phyloP scores from a whole-genome alignment of 129 eudicot genomes.

The Flaveria brownii region DNA sequence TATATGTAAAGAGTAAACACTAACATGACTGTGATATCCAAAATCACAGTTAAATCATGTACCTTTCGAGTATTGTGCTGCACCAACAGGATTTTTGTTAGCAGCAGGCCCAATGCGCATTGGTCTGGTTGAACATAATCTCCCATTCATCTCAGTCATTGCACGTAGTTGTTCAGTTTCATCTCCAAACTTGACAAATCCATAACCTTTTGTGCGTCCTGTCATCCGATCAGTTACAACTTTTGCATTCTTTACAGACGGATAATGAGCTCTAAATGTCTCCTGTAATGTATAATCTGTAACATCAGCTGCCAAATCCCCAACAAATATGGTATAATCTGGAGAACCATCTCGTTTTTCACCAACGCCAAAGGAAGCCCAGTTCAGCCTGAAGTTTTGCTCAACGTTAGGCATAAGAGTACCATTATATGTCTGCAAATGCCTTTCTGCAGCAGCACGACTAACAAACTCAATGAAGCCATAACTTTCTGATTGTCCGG shows the following conservation, averaged over 20 bases:
- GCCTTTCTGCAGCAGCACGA: conserved; percentile 86
- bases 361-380: conserved; percentile 95
- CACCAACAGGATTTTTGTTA: conserved; percentile 59
- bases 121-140: conserved; percentile 75
- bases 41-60: conserved; percentile 13
- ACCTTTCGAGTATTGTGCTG: conserved; percentile 67
- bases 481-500: conserved; percentile 85
- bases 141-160: conserved; percentile 97
- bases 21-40: not conserved
- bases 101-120: conserved; percentile 97
- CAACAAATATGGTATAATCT: conserved; percentile 82
- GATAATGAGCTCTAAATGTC: conserved; percentile 79
- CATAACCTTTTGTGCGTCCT: conserved; percentile 92
- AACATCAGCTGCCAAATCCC: conserved; percentile 92
- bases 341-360: conserved; percentile 69
- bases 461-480: conserved; percentile 80
- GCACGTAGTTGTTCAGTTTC: conserved; percentile 85
- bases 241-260: conserved; percentile 85
- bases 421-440: conserved; percentile 76
- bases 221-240: conserved; percentile 87
- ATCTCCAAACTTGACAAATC: conserved; percentile 92
- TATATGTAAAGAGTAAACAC: not conserved
- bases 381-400: conserved; percentile 76
- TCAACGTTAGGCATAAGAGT: conserved; percentile 78
- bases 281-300: conserved; percentile 84